Conservation (phyloP, 2,329 filamentous ascomycete species). For the Eutypella sp. region DNA sequence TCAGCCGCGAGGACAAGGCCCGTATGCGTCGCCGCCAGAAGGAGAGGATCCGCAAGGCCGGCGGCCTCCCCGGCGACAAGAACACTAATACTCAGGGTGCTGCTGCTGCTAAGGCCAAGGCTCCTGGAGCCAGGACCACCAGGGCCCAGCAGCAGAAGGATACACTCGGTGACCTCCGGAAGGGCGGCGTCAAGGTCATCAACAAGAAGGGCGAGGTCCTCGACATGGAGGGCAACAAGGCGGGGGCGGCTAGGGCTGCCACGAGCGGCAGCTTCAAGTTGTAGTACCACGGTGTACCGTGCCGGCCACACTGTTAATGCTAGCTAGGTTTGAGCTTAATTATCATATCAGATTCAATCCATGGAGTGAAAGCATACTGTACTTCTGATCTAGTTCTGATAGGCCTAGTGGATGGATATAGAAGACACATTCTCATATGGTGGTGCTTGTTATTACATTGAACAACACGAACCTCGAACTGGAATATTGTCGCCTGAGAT, state of each 20-base stretch:
- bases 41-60: constrained; percentile 72
- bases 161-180: constrained; percentile 40
- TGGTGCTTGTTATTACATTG: too few relatives aligned
- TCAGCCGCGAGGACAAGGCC: constrained; percentile 80
- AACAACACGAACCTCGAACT: too few relatives aligned
- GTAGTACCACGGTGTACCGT: constrained; percentile 23
- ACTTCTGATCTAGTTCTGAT: too few relatives aligned
- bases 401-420: too few relatives aligned
- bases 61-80: constrained; percentile 29
- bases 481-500: too few relatives aligned
- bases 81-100: constrained; percentile 24
- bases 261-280: constrained; percentile 59
- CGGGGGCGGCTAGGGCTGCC: constrained; percentile 46
- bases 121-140: constrained; percentile 22
- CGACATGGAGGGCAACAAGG: constrained; percentile 77
- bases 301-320: not conserved
- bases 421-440: too few relatives aligned
- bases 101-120: not conserved
- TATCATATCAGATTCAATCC: not conserved
- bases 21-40: constrained; percentile 75
- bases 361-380: too few relatives aligned
- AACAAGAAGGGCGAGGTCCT: constrained; percentile 82
- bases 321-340: not conserved
- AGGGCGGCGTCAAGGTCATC: constrained; percentile 86
- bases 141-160: constrained; percentile 52